Evolutionary conservation across 2,329 filamentous ascomycete genomes (phyloP).

Genomic region (Cryphonectria nitschkei): DNA sequence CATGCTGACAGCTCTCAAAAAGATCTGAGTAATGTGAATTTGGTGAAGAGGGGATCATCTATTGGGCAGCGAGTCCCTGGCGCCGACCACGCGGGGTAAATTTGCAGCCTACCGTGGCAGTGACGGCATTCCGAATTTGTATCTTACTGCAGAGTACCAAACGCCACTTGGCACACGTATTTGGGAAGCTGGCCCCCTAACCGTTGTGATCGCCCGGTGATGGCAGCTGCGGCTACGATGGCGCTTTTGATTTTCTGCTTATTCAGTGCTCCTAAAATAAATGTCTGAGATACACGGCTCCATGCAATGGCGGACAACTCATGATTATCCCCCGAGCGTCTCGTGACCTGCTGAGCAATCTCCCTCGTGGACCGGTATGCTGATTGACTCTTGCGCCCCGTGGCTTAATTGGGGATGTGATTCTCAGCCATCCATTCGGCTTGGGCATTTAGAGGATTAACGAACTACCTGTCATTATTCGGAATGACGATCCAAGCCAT

Average conservation of each 20-base stretch:
- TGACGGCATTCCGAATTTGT: background rate
- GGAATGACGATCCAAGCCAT: slow-evolving; percentile 12
- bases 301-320: background rate
- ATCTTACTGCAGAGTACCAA: background rate
- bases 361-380: slow-evolving; percentile 1
- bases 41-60: slow-evolving; percentile 9
- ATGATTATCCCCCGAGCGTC: background rate
- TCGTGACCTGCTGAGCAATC: background rate
- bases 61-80: slow-evolving; percentile 21
- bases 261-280: background rate
- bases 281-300: background rate
- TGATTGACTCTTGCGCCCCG: background rate
- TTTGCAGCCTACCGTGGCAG: background rate
- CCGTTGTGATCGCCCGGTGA: background rate
- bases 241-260: background rate
- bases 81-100: slow-evolving; percentile 10
- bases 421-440: background rate
- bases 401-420: background rate
- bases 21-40: slow-evolving; percentile 19
- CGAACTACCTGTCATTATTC: slow-evolving; percentile 11
- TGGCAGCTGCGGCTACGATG: background rate
- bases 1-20: background rate
- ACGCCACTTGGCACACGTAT: background rate
- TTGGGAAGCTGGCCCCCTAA: background rate
- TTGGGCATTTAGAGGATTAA: background rate